phyloP scores from a whole-genome alignment of 805 yeast species.

The Starmerella vitae region DNA sequence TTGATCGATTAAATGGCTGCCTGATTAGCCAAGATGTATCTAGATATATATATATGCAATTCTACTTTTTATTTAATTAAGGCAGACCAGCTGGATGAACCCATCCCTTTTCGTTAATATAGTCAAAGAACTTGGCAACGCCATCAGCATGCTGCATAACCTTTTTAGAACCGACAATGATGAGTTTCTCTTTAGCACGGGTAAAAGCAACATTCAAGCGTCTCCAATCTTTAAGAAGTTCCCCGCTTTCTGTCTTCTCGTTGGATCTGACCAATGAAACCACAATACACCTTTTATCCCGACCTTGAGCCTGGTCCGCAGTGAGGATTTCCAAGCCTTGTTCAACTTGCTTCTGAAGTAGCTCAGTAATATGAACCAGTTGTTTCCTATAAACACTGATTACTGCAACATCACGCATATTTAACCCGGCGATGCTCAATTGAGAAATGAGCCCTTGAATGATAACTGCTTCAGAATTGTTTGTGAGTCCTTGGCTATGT shows the following conservation, averaged over 20 bases:
- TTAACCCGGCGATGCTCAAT: slow-evolving; percentile 32
- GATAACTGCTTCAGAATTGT: slow-evolving; percentile 56
- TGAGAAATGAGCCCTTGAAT: slow-evolving; percentile 45
- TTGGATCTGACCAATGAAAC: slow-evolving; percentile 84
- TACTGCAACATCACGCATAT: slow-evolving; percentile 47
- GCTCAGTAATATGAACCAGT: slow-evolving; percentile 27
- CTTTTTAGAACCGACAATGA: slow-evolving; percentile 64
- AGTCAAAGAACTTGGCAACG: slow-evolving; percentile 14
- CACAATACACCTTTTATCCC: slow-evolving; percentile 84
- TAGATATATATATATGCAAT: too few relatives aligned
- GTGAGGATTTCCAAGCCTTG: slow-evolving; percentile 60
- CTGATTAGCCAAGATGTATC: too few relatives aligned
- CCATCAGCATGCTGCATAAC: slow-evolving; percentile 24
- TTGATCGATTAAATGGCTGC: too few relatives aligned
- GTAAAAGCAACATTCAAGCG: slow-evolving; percentile 91
- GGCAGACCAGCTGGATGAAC: slow-evolving; percentile 2
- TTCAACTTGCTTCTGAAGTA: slow-evolving; percentile 24
- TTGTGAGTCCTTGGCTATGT: slow-evolving; percentile 56
- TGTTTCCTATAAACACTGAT: slow-evolving; percentile 86
- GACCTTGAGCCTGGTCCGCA: slow-evolving; percentile 91
- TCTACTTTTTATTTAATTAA: too few relatives aligned
- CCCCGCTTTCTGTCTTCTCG: slow-evolving; percentile 51
- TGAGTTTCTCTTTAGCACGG: slow-evolving; percentile 69
- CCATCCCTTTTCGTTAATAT: slow-evolving; percentile 12
- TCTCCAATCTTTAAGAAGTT: slow-evolving; percentile 74